Base-by-base conservation (phyloP, 2,329 filamentous ascomycete genomes). In the Trichoderma hamatum region DNA sequence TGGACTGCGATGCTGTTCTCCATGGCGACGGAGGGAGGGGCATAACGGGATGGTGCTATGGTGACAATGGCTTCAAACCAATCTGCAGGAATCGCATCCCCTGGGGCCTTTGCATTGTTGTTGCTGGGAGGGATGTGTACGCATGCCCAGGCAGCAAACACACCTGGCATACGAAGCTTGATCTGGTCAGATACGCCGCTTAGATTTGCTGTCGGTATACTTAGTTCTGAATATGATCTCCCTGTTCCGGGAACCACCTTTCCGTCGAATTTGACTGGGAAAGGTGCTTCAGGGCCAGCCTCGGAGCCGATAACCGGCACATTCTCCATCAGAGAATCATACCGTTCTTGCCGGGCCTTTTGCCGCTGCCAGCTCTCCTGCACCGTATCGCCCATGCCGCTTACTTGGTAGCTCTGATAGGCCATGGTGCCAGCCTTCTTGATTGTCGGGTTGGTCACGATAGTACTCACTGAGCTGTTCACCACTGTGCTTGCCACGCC, bases 81-180 rank as follows among this genome's bases (percentile, higher is more conserved):
- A 36, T 83, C 80, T 3, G 76, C 70, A 0, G 81, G 76, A 3
- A 67, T 14, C n/a, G 49, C 26, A 2, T 81, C 62, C 3, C 81
- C 79, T 2, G 74, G 71, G 0, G 73, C 75, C n/a, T 21, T 46
- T 0, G 11, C 55, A 1, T 32, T 11, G 24, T 59, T 39, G 13
- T 32, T 58, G 9, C 13, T 46, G 26, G 26, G 76, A 0, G 67
- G 34, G 0, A 80, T 78, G 1, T 69, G 46, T 2, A 88, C 73
- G 0, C 83, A 78, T 0, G 84, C 85, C 89, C 90, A 92, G 3
- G 88, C 89, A 49, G 90, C 88, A 73, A 89, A 92, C 7, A 89
- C 83, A 0, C 90, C 90, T 14, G 81, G 79, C 61, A 92, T 81
- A 3, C 85, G 83, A 71, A 85, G 78, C 26, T 82, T 80, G 51